Conservation (phyloP, 306 rosid species). For the Psophocarpus tetragonolobus region DNA sequence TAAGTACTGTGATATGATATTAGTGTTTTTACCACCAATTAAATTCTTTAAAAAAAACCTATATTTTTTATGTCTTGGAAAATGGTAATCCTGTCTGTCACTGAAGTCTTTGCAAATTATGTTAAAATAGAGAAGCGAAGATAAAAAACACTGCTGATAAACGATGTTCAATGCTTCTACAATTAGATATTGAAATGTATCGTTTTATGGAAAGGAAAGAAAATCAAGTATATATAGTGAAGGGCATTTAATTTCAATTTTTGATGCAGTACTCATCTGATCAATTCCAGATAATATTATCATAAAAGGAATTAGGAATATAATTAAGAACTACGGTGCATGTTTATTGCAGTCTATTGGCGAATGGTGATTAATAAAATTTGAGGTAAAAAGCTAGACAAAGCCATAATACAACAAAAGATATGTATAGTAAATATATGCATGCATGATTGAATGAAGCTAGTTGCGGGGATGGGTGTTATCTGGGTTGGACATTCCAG, state of each 20-base stretch:
- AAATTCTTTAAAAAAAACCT: no score
- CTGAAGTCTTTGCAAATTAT: no score
- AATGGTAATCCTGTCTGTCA: no score
- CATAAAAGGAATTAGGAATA: neutral
- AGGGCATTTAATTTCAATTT: neutral
- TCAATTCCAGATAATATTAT: neutral
- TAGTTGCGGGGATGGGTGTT: constrained; percentile 40
- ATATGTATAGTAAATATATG: neutral
- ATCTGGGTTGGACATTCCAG: constrained; percentile 38
- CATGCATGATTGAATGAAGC: neutral
- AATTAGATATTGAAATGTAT: no score
- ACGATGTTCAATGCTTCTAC: neutral
- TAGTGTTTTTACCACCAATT: no score
- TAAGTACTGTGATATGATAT: no score
- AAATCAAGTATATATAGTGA: no score
- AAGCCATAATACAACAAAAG: neutral
- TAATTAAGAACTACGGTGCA: neutral
- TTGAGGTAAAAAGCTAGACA: neutral
- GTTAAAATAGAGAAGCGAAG: no score
- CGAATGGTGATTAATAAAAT: neutral
- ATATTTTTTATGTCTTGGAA: no score
- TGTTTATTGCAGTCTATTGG: neutral
- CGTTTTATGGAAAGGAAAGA: no score
- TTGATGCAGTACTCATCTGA: neutral
- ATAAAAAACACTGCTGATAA: no score